These are phyloP conservation scores for Boletus pseudopeckii DNA, from an alignment of 768 basidiomycete species.

Conservation along the genomic window DNA sequence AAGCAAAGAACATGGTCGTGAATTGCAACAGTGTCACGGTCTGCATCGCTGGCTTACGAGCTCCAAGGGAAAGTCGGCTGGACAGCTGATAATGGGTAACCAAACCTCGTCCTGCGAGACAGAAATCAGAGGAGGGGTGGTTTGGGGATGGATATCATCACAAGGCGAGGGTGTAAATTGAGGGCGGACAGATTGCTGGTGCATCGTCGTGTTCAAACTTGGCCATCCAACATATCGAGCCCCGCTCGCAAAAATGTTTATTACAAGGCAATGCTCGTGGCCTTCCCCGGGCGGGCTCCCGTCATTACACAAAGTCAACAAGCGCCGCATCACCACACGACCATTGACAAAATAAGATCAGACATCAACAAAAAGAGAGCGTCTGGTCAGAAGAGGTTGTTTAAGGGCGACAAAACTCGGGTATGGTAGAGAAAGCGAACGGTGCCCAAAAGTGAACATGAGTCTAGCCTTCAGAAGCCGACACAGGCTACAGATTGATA, in stretches of 20 bases:
- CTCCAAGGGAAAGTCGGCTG: slow-evolving; percentile 40
- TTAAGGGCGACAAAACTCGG: slow-evolving; percentile 13
- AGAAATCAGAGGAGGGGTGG: slow-evolving; percentile 2
- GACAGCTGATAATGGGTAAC: slow-evolving; percentile 39
- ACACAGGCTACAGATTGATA: neutral
- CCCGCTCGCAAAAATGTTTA: slow-evolving; percentile 15
- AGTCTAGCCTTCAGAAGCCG: slow-evolving; percentile 3
- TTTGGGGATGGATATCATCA: neutral
- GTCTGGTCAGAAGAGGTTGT: slow-evolving; percentile 13
- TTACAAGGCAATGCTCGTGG: slow-evolving; percentile 11
- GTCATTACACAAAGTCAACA: slow-evolving; percentile 5
- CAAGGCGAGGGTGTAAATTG: slow-evolving; percentile 26
- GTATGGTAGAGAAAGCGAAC: slow-evolving; percentile 20
- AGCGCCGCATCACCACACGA: slow-evolving; percentile 11
- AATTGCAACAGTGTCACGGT: neutral
- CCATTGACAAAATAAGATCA: slow-evolving; percentile 15
- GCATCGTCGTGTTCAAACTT: neutral
- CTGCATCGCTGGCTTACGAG: slow-evolving; percentile 33
- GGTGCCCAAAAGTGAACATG: neutral
- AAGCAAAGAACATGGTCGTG: neutral
- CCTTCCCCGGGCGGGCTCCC: neutral
- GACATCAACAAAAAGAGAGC: slow-evolving; percentile 27
- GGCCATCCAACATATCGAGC: neutral
- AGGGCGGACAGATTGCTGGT: slow-evolving; percentile 10
- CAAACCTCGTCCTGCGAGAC: slow-evolving; percentile 13